These are phyloP conservation scores for Metschnikowia santaceciliae DNA, from an alignment of 805 yeast genomes.

Conservation along the genomic window DNA sequence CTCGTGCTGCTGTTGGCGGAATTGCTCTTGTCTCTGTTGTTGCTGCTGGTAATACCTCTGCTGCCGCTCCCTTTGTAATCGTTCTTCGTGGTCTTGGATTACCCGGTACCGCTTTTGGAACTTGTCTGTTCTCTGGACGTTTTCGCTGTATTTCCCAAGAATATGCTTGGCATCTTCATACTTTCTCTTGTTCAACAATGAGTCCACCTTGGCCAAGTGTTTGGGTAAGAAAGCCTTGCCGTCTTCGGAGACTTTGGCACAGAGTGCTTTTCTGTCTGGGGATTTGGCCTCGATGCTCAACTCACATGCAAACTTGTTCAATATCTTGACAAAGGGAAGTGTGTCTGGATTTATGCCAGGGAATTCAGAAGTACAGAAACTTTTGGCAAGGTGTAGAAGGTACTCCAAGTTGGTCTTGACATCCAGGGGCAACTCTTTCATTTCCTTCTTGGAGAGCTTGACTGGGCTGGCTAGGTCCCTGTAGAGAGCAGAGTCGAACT, in stretches of 20 bases:
- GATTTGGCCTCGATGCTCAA: constrained; percentile 25
- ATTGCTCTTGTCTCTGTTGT: constrained; percentile 35
- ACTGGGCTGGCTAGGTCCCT: constrained; percentile 13
- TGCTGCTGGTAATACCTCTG: constrained; percentile 27
- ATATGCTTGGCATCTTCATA: constrained; percentile 37
- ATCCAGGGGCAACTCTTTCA: constrained; percentile 21
- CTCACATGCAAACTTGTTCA: constrained; percentile 41
- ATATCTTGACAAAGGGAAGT: constrained; percentile 26
- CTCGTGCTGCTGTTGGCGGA: constrained; percentile 44
- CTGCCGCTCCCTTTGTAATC: constrained; percentile 18
- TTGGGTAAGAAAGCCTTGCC: constrained; percentile 38
- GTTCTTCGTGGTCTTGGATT: constrained; percentile 29
- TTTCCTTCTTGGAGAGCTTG: constrained; percentile 27
- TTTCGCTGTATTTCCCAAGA: constrained; percentile 30
- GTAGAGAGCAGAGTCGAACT: constrained; percentile 8
- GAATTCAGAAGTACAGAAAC: constrained; percentile 23
- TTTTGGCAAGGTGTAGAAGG: constrained; percentile 33
- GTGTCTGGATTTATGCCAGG: constrained; percentile 12
- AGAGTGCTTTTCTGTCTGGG: constrained; percentile 23
- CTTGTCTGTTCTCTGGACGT: constrained; percentile 37
- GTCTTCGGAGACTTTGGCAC: constrained; percentile 18
- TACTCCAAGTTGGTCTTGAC: constrained; percentile 41
- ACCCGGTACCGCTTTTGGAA: constrained; percentile 31
- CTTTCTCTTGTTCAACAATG: constrained; percentile 29
- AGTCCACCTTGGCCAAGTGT: constrained; percentile 32